phyloP scores from a whole-genome alignment of 2,329 filamentous ascomycete species.

The Fusarium irregulare region DNA sequence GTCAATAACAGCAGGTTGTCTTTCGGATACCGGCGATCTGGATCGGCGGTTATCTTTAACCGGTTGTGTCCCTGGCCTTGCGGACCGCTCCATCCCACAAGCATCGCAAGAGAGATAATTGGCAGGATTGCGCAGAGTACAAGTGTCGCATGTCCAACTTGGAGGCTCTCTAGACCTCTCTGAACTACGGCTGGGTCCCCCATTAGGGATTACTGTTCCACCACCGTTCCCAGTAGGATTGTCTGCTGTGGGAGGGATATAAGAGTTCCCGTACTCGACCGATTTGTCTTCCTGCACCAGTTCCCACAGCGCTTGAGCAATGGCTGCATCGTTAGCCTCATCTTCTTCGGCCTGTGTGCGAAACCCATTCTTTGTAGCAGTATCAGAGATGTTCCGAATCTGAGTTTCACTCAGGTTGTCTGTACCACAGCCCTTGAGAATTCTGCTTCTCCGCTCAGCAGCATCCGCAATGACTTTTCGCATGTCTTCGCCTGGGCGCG shows the following conservation, averaged over 20 bases:
- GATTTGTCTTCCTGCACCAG: conserved; percentile 83
- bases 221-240: conserved; percentile 61
- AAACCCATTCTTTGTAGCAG: conserved; percentile 78
- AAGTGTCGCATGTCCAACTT: conserved; percentile 65
- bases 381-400: conserved; percentile 71
- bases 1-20: conserved; percentile 46
- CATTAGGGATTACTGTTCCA: conserved; percentile 47
- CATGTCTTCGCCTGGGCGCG: conserved; percentile 71
- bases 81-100: conserved; percentile 60
- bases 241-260: conserved; percentile 61
- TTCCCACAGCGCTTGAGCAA: conserved; percentile 86
- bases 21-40: conserved; percentile 17
- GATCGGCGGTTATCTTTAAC: conserved; percentile 33
- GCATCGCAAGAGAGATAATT: conserved; percentile 67
- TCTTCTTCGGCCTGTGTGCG: conserved; percentile 88
- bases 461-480: conserved; percentile 78
- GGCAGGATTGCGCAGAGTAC: conserved; percentile 67
- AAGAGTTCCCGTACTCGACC: conserved; percentile 64
- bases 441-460: conserved; percentile 73
- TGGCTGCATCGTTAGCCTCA: conserved; percentile 87
- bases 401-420: conserved; percentile 73
- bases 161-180: conserved; percentile 20
- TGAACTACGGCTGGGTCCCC: conserved; percentile 14
- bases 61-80: conserved; percentile 23
- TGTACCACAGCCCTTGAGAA: conserved; percentile 80